Conservation (phyloP, 192 early-diverging fungal species). For the Coemansia sp. region DNA sequence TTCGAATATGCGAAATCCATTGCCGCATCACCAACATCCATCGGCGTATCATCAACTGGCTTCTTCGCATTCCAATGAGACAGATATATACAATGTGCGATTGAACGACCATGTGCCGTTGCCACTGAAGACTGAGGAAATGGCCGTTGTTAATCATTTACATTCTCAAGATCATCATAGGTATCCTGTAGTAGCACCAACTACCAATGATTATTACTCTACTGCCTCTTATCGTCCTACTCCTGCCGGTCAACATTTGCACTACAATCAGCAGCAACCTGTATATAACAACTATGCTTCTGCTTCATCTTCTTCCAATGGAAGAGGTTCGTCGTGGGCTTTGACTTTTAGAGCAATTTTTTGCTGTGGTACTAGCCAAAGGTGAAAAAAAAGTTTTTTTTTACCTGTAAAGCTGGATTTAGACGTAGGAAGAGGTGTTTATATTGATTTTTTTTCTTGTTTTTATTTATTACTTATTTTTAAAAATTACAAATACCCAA, state of each 20-base stretch:
- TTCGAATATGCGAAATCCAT: conserved; percentile 5
- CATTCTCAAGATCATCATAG: conserved; percentile 12
- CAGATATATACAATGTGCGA: conserved; percentile 48
- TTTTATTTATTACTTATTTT: too few relatives aligned
- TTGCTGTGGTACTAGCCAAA: conserved; percentile 28
- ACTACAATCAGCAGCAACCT: conserved; percentile 12
- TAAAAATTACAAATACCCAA: too few relatives aligned
- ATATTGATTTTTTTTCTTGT: too few relatives aligned
- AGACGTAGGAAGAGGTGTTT: too few relatives aligned
- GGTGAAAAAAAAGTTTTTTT: background rate
- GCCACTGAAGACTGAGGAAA: conserved; percentile 44
- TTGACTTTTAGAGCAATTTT: conserved; percentile 16
- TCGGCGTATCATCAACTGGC: conserved; percentile 17
- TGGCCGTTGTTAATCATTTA: conserved; percentile 39
- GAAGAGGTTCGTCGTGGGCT: conserved; percentile 23
- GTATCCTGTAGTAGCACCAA: conserved; percentile 9
- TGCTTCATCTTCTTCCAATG: background rate
- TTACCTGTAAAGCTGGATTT: too few relatives aligned
- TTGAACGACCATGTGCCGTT: conserved; percentile 46
- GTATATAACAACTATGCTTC: conserved; percentile 38
- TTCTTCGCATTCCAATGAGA: conserved; percentile 17
- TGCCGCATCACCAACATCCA: background rate
- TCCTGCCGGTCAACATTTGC: conserved; percentile 3
- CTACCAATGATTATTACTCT: conserved; percentile 44
- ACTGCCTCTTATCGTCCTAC: conserved; percentile 39